These are phyloP conservation scores for Smithsoniella earleae DNA, from an alignment of 163 green algal species.

Conservation along the genomic window DNA sequence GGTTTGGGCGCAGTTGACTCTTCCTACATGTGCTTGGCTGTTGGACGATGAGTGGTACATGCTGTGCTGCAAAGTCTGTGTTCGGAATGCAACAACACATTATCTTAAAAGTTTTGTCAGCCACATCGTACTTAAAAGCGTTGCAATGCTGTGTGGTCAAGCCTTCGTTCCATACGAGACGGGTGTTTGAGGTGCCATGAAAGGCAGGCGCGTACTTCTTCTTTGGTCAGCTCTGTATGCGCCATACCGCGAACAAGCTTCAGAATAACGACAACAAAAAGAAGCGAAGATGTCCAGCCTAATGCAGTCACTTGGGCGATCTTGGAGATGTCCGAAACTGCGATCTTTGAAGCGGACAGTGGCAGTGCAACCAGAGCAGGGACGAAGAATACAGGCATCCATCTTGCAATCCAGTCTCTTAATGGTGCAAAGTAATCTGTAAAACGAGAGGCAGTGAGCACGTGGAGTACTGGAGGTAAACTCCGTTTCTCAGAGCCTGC, in stretches of 20 bases:
- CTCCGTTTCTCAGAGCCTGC: neutral
- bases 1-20: conserved; percentile 35
- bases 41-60: too few relatives aligned
- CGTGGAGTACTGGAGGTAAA: conserved; percentile 3
- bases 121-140: too few relatives aligned
- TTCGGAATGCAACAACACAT: too few relatives aligned
- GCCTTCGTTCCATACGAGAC: too few relatives aligned
- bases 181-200: too few relatives aligned
- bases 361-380: conserved; percentile 76
- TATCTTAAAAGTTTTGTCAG: too few relatives aligned
- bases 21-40: conserved; percentile 24
- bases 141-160: too few relatives aligned
- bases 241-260: conserved; percentile 49
- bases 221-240: conserved; percentile 46
- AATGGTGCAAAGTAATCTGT: conserved; percentile 55
- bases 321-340: conserved; percentile 44
- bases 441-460: conserved; percentile 36
- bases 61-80: too few relatives aligned
- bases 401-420: conserved; percentile 71
- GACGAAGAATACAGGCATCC: conserved; percentile 88
- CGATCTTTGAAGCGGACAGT: conserved; percentile 52
- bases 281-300: conserved; percentile 56
- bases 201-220: conserved; percentile 23
- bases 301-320: conserved; percentile 57
- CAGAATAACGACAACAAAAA: conserved; percentile 53